Evolutionary conservation across 352 stramenopile genomes (phyloP).

Genomic region (Globisporangium parvum): DNA sequence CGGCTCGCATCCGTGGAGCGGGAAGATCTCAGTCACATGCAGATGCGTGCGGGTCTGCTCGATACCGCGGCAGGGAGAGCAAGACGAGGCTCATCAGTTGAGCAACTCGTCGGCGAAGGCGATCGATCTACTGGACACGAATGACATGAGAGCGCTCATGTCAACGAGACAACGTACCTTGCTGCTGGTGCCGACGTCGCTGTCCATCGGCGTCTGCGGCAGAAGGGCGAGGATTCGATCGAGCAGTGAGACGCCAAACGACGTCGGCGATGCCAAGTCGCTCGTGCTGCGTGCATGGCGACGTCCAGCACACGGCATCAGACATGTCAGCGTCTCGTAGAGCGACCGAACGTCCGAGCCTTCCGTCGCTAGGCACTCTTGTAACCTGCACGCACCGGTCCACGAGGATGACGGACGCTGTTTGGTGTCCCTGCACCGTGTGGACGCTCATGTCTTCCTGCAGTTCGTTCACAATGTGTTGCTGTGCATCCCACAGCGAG

Average conservation of each 20-base stretch:
- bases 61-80: not conserved
- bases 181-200: not conserved
- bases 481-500: too few species aligned
- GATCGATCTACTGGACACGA: not conserved
- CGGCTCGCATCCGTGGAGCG: slow-evolving; percentile 58
- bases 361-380: too few species aligned
- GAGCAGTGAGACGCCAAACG: slow-evolving; percentile 60
- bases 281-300: slow-evolving; percentile 29
- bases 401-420: slow-evolving; percentile 54
- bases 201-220: slow-evolving; percentile 32
- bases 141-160: slow-evolving; percentile 13
- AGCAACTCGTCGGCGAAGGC: too few species aligned
- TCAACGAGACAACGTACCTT: too few species aligned
- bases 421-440: slow-evolving; percentile 30
- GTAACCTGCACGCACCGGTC: slow-evolving; percentile 41
- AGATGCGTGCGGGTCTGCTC: slow-evolving; percentile 24
- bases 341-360: too few species aligned
- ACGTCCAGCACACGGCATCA: too few species aligned
- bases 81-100: too few species aligned
- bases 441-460: slow-evolving; percentile 38
- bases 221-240: slow-evolving; percentile 61
- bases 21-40: slow-evolving; percentile 64
- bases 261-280: slow-evolving; percentile 56
- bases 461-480: slow-evolving; percentile 53
- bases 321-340: too few species aligned